These are phyloP conservation scores for Globisporangium ultimum DNA, from an alignment of 352 stramenopile genomes.

Conservation along the genomic window DNA sequence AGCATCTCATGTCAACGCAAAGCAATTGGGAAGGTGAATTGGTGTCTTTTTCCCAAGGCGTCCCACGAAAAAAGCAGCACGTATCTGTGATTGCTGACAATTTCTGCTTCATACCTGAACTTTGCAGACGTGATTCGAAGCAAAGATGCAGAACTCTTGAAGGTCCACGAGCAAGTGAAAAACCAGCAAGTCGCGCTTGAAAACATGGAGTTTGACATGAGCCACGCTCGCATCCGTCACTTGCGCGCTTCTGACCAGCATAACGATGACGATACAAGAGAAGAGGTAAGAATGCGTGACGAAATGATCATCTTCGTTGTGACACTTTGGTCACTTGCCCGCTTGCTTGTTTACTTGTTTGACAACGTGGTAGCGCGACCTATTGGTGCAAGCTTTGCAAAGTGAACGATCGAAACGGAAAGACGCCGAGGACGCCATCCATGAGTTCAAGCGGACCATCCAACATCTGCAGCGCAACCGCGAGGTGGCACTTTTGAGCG, in stretches of 20 bases:
- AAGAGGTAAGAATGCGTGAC: slow-evolving; percentile 32
- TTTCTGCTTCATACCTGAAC: background rate
- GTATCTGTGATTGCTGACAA: no score
- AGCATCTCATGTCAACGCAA: background rate
- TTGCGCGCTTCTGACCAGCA: slow-evolving; percentile 2
- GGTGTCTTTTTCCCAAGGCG: background rate
- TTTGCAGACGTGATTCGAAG: slow-evolving; percentile 29
- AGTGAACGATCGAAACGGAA: slow-evolving; percentile 10
- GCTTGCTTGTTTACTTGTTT: background rate
- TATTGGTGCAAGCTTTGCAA: slow-evolving; percentile 17
- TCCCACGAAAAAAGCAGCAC: background rate
- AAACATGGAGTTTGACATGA: slow-evolving; percentile 48
- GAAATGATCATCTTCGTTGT: background rate
- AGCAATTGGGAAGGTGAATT: slow-evolving; percentile 5
- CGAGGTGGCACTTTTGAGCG: background rate
- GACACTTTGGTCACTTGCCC: background rate
- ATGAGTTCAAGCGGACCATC: slow-evolving; percentile 7
- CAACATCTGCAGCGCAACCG: slow-evolving; percentile 4
- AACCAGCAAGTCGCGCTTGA: slow-evolving; percentile 59
- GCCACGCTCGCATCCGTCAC: background rate
- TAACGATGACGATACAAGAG: slow-evolving; percentile 16
- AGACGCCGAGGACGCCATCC: slow-evolving; percentile 10
- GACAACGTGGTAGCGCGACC: slow-evolving; percentile 10
- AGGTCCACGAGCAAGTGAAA: slow-evolving; percentile 46
- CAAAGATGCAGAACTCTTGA: slow-evolving; percentile 41